Percentiles rank a stretch among this genome's conserved stretches.
Evolutionary conservation across 73 alveolate species (phyloP).

Genomic region (Blepharisma stoltei): DNA sequence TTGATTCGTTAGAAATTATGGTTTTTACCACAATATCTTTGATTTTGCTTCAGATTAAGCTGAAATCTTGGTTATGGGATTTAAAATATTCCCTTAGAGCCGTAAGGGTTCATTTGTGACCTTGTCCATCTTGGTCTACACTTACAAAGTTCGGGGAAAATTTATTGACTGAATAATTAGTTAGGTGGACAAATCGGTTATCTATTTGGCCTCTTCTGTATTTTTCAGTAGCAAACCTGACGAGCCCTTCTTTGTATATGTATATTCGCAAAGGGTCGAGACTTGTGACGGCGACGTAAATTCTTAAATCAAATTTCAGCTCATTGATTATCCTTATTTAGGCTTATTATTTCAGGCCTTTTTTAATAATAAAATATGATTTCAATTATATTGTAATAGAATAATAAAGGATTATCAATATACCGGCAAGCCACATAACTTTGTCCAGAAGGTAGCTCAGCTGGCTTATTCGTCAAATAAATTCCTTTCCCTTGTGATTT

Average conservation of each 20-base stretch:
- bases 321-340: too few species aligned
- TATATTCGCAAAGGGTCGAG: conserved; percentile 85
- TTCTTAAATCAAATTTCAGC: conserved; percentile 82
- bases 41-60: conserved; percentile 49
- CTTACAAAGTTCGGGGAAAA: conserved; percentile 72
- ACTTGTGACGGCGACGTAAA: conserved; percentile 84
- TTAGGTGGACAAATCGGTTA: conserved; percentile 82
- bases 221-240: conserved; percentile 77
- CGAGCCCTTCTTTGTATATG: conserved; percentile 87
- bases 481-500: conserved; percentile 81
- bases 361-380: too few species aligned
- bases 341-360: too few species aligned
- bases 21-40: conserved; percentile 86
- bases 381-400: too few species aligned
- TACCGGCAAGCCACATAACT: conserved; percentile 66
- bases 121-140: conserved; percentile 75
- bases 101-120: conserved; percentile 70
- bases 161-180: conserved; percentile 89
- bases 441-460: conserved; percentile 80
- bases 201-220: conserved; percentile 76
- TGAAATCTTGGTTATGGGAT: conserved; percentile 31
- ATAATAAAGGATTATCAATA: conserved; percentile 79
- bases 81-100: conserved; percentile 50
- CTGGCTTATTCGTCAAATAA: conserved; percentile 59
- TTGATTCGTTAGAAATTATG: conserved; percentile 67